A percentile compares a stretch with the other conserved stretches of the same genome.
phyloP scores from a whole-genome alignment of 495 filamentous ascomycete species.

The Aspergillus sparsus region DNA sequence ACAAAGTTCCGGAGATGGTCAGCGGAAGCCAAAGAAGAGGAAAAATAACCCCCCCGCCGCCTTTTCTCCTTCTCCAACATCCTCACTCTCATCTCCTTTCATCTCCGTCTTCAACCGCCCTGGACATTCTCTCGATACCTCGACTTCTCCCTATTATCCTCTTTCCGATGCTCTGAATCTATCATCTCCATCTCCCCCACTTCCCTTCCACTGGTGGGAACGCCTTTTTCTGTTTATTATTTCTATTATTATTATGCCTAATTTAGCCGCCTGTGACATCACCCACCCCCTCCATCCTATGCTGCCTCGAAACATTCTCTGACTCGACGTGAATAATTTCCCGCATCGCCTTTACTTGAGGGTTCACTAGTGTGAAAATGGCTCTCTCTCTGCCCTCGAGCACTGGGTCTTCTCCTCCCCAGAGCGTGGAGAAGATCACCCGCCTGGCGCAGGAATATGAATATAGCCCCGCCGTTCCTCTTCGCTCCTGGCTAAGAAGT shows the following conservation, averaged over 20 bases:
- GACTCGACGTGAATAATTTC: not conserved
- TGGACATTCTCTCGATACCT: not conserved
- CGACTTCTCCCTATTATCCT: too few relatives aligned
- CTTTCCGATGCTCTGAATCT: not conserved
- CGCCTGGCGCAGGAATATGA: constrained; percentile 72
- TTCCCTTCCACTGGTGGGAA: constrained; percentile 5
- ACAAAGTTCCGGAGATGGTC: not conserved
- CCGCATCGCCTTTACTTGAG: not conserved
- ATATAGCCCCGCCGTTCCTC: constrained; percentile 70
- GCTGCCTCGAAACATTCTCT: constrained; percentile 13
- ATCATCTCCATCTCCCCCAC: not conserved
- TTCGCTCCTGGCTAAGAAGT: constrained; percentile 81
- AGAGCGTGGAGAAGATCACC: constrained; percentile 72
- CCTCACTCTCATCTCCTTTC: not conserved
- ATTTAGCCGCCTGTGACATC: constrained; percentile 12
- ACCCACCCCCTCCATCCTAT: constrained; percentile 9
- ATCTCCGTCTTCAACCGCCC: not conserved
- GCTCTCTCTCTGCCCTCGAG: constrained; percentile 28
- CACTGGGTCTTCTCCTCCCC: constrained; percentile 44
- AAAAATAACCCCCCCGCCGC: constrained; percentile 12
- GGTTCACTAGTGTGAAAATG: constrained; percentile 22
- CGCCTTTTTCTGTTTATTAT: not conserved
- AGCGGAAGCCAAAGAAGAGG: not conserved
- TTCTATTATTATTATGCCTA: constrained; percentile 16
- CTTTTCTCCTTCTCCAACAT: not conserved